These are phyloP conservation scores for Cupressus sempervirens DNA, from an alignment of 75 land plant species.

Conservation along the genomic window DNA sequence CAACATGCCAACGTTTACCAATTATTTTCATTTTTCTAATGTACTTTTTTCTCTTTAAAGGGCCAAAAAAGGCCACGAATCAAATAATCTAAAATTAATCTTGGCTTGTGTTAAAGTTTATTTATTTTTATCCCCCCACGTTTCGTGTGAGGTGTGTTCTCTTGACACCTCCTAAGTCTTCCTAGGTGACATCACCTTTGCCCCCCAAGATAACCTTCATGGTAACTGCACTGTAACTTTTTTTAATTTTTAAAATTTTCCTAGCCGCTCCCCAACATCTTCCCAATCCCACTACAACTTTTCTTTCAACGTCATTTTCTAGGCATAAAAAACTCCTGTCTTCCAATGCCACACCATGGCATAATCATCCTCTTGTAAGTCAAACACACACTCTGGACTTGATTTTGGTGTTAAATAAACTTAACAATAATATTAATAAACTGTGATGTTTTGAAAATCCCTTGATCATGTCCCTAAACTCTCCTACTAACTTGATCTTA, in stretches of 20 bases:
- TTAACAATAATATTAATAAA: not conserved
- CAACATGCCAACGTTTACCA: too few species aligned
- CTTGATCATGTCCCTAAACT: too few species aligned
- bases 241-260: too few species aligned
- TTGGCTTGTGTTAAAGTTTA: not conserved
- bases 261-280: not conserved
- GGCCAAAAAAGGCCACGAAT: not conserved
- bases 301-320: not conserved
- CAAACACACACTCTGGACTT: not conserved
- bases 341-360: not conserved
- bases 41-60: not conserved
- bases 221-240: not conserved
- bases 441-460: too few species aligned
- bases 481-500: not conserved
- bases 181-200: not conserved
- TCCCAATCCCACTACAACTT: not conserved
- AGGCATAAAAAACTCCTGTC: not conserved
- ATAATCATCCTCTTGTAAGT: not conserved
- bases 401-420: not conserved
- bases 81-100: not conserved
- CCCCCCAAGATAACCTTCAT: not conserved
- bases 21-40: too few species aligned
- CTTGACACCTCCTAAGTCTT: not conserved
- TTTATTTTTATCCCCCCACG: not conserved
- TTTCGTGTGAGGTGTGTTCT: not conserved